phyloP scores from a whole-genome alignment of 768 basidiomycete species.

The Rhodotorula kratochvilovae region DNA sequence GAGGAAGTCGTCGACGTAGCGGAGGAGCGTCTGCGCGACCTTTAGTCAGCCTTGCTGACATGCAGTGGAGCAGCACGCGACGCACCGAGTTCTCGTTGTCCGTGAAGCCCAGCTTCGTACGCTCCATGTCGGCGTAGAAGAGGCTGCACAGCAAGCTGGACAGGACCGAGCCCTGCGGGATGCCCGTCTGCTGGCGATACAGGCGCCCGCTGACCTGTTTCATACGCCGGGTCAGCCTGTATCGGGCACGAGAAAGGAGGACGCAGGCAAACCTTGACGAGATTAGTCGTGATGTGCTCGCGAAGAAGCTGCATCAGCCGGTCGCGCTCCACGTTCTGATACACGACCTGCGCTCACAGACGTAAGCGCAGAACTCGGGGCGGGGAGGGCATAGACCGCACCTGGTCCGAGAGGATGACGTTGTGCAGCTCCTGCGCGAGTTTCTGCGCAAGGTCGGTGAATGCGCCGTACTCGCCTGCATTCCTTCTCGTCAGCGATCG shows the following conservation, averaged over 20 bases:
- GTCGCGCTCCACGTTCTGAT: slow-evolving; percentile 55
- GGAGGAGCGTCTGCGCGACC: slow-evolving; percentile 61
- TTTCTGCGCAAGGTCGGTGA: slow-evolving; percentile 63
- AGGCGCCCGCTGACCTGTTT: slow-evolving; percentile 70
- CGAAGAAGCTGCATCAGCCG: slow-evolving; percentile 69
- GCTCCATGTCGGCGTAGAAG: slow-evolving; percentile 90
- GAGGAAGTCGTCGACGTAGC: slow-evolving; percentile 92
- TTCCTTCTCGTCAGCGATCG: too few species aligned
- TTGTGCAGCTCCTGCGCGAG: slow-evolving; percentile 65
- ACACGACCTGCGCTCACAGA: slow-evolving; percentile 52
- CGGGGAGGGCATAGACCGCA: slow-evolving; percentile 42
- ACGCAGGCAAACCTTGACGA: slow-evolving; percentile 65
- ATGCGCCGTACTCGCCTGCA: slow-evolving; percentile 72
- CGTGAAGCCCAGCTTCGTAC: slow-evolving; percentile 53
- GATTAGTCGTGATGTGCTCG: slow-evolving; percentile 85
- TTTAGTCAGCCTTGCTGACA: background rate
- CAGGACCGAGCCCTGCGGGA: slow-evolving; percentile 96
- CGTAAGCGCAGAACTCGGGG: background rate
- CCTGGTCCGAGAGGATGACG: slow-evolving; percentile 82
- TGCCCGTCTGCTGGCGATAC: slow-evolving; percentile 85
- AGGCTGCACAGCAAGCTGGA: slow-evolving; percentile 81
- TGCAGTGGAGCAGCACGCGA: background rate
- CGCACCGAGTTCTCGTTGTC: slow-evolving; percentile 63
- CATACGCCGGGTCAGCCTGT: background rate
- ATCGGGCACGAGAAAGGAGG: too few species aligned